Base-by-base conservation (phyloP, 352 stramenopile species). In the Stephanocyclus meneghinianus region DNA sequence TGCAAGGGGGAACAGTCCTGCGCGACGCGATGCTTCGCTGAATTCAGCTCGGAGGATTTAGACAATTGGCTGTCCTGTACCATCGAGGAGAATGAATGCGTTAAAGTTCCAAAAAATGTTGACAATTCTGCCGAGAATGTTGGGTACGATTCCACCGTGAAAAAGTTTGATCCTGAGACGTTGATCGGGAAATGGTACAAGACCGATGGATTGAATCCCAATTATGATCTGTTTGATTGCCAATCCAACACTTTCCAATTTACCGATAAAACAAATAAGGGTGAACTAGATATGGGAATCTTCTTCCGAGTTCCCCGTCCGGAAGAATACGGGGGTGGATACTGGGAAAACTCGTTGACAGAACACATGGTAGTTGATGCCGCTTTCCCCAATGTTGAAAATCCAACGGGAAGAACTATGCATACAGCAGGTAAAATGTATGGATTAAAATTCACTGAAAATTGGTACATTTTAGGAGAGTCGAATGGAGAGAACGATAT, bases 221-320 rank as follows among this genome's bases (percentile, higher is more conserved):
- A 94, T 50, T 92, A 94, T 57, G 87, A 93, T 79, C 80, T 91
- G 21, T 94, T 93, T 78, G 80, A 90, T 71, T 94, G 89, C 77
- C 89, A 94, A 60, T 78, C 80, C 3, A 94, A 94, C 65, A 90
- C 81, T 0, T 94, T 94, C 77, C n/a, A 67, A 21, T 78, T 81
- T 55, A 67, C 64, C 0, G 67, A 81, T 37, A 72, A 87, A 18
- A 69, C 73, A 47, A 29, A 68, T 11, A 74, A 75, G 57, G 72
- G 62, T 16, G 81, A 92, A 61, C 40, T 93, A 0, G 85, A 92
- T 45, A 91, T 92, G 82, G 86, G 74, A 16, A 94, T 94, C 48
- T 89, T 87, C 48, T 90, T 94, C 45, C 74, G 89, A 29, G 81
- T 94, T 0, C 67, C 70, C 42, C 80, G 86, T 66, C 89, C 87